Conservation (phyloP, 805 yeast species). For the Saturnispora halmiae region DNA sequence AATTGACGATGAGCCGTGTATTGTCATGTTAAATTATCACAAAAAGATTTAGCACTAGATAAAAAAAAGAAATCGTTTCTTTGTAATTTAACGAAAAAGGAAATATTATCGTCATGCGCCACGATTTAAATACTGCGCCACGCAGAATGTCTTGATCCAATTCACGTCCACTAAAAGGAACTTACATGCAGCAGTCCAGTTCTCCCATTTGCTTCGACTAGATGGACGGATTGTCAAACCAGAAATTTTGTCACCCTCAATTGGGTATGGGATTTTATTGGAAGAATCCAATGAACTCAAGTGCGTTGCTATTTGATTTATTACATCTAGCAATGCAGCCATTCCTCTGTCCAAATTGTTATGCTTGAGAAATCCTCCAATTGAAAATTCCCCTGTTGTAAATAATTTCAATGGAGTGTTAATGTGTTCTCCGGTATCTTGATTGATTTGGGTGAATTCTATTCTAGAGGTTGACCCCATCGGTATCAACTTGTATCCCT, state of each 20-base stretch:
- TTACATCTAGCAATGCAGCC: slow-evolving; percentile 64
- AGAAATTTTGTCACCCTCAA: slow-evolving; percentile 65
- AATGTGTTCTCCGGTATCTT: slow-evolving; percentile 18
- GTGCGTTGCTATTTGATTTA: slow-evolving; percentile 40
- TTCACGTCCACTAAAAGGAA: slow-evolving; percentile 69
- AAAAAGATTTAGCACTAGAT: no score
- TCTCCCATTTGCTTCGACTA: slow-evolving; percentile 52
- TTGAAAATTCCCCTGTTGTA: slow-evolving; percentile 63
- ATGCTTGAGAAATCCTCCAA: slow-evolving; percentile 63
- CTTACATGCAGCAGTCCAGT: slow-evolving; percentile 88
- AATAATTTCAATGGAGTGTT: slow-evolving; percentile 45
- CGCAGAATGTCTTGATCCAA: slow-evolving; percentile 75
- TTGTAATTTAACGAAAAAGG: slow-evolving; percentile 6
- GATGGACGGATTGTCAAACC: slow-evolving; percentile 66
- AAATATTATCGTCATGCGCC: slow-evolving; percentile 5
- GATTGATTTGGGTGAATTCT: slow-evolving; percentile 41
- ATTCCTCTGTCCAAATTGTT: slow-evolving; percentile 72
- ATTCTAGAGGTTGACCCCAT: slow-evolving; percentile 79
- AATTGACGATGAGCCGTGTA: not conserved
- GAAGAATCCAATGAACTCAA: slow-evolving; percentile 40
- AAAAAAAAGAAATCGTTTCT: not conserved
- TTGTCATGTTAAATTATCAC: slow-evolving; percentile 1
- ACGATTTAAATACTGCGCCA: slow-evolving; percentile 26
- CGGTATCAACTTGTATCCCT: slow-evolving; percentile 61
- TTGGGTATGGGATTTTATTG: slow-evolving; percentile 65